A percentile compares a stretch with the other conserved stretches of the same genome.
Conservation (phyloP, 2,329 filamentous ascomycete species). For the Phoma sp. region DNA sequence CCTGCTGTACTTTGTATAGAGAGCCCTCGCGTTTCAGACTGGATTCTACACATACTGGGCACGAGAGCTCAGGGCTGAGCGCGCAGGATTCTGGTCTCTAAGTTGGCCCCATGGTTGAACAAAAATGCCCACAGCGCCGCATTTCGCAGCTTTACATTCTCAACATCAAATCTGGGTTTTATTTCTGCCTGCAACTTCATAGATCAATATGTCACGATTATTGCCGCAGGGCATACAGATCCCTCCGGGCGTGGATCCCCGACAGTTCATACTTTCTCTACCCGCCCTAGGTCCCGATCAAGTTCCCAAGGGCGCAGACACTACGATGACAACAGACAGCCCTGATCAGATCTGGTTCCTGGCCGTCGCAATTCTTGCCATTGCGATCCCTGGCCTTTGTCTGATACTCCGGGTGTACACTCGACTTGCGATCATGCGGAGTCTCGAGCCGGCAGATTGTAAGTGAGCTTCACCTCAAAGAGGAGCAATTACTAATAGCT, state of each 20-base stretch:
- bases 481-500: conserved; percentile 6
- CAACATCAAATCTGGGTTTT: neutral
- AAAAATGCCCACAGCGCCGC: neutral
- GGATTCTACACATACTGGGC: neutral
- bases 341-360: conserved; percentile 34
- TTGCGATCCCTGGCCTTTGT: conserved; percentile 28
- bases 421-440: conserved; percentile 27
- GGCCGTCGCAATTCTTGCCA: conserved; percentile 29
- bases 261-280: conserved; percentile 20
- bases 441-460: conserved; percentile 36
- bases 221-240: conserved; percentile 5
- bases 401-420: conserved; percentile 31
- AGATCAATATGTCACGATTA: conserved; percentile 1
- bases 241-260: conserved; percentile 21
- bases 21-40: neutral
- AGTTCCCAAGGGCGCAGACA: conserved; percentile 28
- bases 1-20: neutral
- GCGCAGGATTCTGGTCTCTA: neutral
- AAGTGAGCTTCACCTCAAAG: conserved; percentile 1
- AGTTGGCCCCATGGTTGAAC: neutral
- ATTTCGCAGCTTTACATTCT: neutral
- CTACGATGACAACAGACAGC: conserved; percentile 25
- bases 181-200: neutral
- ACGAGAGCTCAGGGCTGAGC: neutral
- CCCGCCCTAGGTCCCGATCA: conserved; percentile 21